Conservation (phyloP, 2,329 filamentous ascomycete species). For the Alternaria dauci region DNA sequence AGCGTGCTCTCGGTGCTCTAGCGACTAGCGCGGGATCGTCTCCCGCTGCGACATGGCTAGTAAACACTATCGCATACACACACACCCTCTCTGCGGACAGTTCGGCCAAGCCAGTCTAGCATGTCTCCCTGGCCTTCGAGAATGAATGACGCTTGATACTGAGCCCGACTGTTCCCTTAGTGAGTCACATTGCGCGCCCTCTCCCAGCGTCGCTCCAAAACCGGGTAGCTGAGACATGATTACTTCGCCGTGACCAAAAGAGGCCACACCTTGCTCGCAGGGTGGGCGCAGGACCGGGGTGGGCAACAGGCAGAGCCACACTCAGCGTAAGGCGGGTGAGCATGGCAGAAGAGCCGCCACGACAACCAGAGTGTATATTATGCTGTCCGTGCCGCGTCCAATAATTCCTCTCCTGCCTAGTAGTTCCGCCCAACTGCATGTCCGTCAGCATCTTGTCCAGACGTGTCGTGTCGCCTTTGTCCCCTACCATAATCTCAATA, state of each 20-base stretch:
- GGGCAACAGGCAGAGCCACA: conserved; percentile 22
- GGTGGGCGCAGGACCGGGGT: conserved; percentile 29
- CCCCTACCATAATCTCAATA: background rate
- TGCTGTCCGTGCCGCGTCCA: conserved; percentile 25
- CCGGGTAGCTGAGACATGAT: conserved; percentile 29
- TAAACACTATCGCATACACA: background rate
- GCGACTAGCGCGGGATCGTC: conserved; percentile 28
- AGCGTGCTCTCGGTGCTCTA: conserved; percentile 6
- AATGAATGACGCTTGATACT: conserved; percentile 9
- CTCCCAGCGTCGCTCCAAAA: conserved; percentile 7
- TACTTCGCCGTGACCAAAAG: conserved; percentile 38
- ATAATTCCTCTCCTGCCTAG: conserved; percentile 4
- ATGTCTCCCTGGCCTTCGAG: conserved; percentile 1
- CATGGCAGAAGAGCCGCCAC: conserved; percentile 19
- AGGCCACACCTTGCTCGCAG: conserved; percentile 39
- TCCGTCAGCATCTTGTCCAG: background rate
- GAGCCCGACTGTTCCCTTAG: conserved; percentile 20
- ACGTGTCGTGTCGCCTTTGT: background rate
- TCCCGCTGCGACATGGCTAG: conserved; percentile 25
- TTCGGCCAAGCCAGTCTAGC: conserved; percentile 7
- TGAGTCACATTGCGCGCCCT: conserved; percentile 43
- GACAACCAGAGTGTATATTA: conserved; percentile 22
- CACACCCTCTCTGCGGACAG: conserved; percentile 2
- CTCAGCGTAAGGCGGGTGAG: conserved; percentile 19
- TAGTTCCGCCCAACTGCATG: background rate